Conservation (phyloP, 306 rosid species). For the Cicer bijugum region DNA sequence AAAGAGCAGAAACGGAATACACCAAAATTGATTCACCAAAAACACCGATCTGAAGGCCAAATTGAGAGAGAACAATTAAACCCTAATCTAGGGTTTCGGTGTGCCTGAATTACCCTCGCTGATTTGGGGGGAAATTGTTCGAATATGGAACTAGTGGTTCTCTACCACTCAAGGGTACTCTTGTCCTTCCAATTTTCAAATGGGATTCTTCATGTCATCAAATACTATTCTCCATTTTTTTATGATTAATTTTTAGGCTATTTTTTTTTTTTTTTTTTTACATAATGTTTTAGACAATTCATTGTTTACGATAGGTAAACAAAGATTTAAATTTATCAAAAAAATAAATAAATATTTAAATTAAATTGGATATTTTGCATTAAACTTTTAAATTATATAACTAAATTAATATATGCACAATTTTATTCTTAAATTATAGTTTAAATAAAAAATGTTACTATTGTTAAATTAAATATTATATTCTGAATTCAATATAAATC, state of each 20-base stretch:
- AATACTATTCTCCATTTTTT: background rate
- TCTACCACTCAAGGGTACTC: conserved; percentile 21
- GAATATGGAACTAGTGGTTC: background rate
- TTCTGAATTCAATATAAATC: too few species aligned
- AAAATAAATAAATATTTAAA: too few species aligned
- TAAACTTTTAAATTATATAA: too few species aligned
- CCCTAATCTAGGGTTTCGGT: conserved; percentile 56
- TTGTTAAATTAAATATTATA: too few species aligned
- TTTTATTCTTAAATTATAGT: too few species aligned
- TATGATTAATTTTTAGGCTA: too few species aligned
- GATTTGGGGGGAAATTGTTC: conserved; percentile 18
- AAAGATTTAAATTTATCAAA: too few species aligned
- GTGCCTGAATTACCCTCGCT: conserved; percentile 49
- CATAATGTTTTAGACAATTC: background rate
- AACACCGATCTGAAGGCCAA: conserved; percentile 23
- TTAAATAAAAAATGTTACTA: too few species aligned
- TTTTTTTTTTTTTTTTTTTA: background rate
- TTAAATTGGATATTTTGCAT: too few species aligned
- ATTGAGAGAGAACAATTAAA: conserved; percentile 42
- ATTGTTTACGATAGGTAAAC: background rate
- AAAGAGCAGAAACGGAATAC: conserved; percentile 32
- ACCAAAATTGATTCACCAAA: conserved; percentile 28
- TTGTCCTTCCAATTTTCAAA: conserved; percentile 18
- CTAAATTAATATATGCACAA: too few species aligned
- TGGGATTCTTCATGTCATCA: background rate